Evolutionary conservation across 805 yeast species (phyloP), one percentile per base, ranked within the genome.

Genomic region (Ogataea minuta): DNA sequence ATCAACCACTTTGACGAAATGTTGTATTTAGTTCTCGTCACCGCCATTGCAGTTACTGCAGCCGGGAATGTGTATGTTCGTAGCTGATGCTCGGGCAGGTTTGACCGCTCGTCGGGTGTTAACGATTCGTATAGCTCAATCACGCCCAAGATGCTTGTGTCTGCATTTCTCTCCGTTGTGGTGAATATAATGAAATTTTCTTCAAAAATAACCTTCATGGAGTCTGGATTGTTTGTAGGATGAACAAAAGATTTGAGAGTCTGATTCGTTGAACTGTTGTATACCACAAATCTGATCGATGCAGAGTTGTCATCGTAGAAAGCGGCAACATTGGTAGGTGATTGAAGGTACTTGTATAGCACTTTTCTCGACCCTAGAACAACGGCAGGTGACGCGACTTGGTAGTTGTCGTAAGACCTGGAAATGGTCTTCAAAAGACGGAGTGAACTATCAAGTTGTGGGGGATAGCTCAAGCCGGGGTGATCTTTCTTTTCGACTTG

Each of bases 171-270:
- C 40, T 80, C 72, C 54, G 71, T 76, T 51, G 77, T 81, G 0
- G 90, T 67, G 54, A 84, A 82, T 9, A 86, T 70, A 12, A 88
- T 66, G 85, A 93, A 91, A 62, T 90, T 79, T 56, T 91, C 98
- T 34, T 88, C 93, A 59, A 79, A 74, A 1, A 79, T 68, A 19
- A 87, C 52, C 15, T 71, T 63, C 20, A 87, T 57, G 2, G 72
- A 41, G 6, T 41, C 46, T 6, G 57, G 55, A 29, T 50, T 42
- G 19, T 38, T 30, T 3, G 53, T 64, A 1, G 35, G 62, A 8
- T 60, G 60, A 9, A 68, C 68, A 4, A 71, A 56, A 35, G 66
- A 70, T 8, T 69, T 54, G 17, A 67, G 63, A 0, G 79, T 43
- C 29, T 76, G 72, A 4, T 98, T 98, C 1, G 85, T 75, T 4